Base-by-base conservation (phyloP, 148 eudicot genomes). In the Vaccinium vitisidaea region DNA sequence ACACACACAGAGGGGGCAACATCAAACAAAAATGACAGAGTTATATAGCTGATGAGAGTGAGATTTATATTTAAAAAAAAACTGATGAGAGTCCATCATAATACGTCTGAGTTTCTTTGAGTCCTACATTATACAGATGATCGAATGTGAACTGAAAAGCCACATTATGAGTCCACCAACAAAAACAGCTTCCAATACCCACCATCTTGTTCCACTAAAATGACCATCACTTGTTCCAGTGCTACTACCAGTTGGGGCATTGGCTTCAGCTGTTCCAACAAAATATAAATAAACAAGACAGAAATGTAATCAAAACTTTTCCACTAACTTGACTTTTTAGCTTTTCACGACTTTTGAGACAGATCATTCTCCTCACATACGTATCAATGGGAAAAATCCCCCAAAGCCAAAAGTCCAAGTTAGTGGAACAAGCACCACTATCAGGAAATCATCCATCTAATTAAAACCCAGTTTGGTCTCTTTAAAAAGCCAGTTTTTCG, bases 171-270 rank as follows among this genome's bases (percentile, higher is more conserved):
- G 82, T n/a, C 83, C 83, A 55, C 80, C 73, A 82, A 32, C 73
- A 77, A 81, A 39, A 15, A 79, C 63, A 86, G 79, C 77, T 86
- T 84, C 77, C 48, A 82, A 78, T 58, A 77, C 75, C 39, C 86
- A 19, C 88, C 90, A 79, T 36, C 54, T 82, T 67, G 46, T 73
- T 15, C 85, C 80, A n/a, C n/a, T 15, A 65, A 13, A 65, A 56
- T 12, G 18, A 1, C 83, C 59, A 63, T 4, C 84, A 54, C 59
- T 74, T 75, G 81, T 27, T 48, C 79, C 77, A n/a, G 46, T 54
- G 25, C 69, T 79, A 10, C 30, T 71, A 56, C 67, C 54, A 23
- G 15, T 77, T 2, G 86, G 48, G 59, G 65, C 27, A 52, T 77
- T 70, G 32, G 67, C 76, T 61, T 74, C 21, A 25, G 49, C 74